phyloP scores from a whole-genome alignment of 2,329 filamentous ascomycete species.

The Dactylella cylindrospora region DNA sequence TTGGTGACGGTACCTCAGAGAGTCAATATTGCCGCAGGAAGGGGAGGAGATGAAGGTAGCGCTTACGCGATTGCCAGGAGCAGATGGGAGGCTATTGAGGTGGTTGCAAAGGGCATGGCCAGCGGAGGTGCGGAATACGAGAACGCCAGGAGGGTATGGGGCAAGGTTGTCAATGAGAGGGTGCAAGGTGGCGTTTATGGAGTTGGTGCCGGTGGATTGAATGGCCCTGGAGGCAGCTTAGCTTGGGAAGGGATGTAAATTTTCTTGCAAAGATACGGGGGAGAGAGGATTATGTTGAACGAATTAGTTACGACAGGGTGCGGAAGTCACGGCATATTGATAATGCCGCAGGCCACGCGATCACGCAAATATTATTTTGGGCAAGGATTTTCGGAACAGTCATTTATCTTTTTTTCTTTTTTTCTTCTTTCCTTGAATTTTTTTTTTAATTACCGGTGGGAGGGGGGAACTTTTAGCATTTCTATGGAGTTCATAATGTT shows the following conservation, averaged over 20 bases:
- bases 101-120: constrained; percentile 40
- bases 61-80: constrained; percentile 36
- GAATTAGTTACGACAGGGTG: too few species aligned
- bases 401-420: not conserved
- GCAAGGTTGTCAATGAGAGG: constrained; percentile 27
- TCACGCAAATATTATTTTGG: constrained; percentile 10
- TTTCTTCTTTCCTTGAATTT: not conserved
- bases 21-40: constrained; percentile 29
- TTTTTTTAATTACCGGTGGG: not conserved
- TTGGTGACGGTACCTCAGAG: constrained; percentile 29
- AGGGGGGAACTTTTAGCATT: constrained; percentile 23
- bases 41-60: constrained; percentile 34
- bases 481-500: constrained; percentile 43
- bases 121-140: constrained; percentile 25
- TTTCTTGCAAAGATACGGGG: not conserved
- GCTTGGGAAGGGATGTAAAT: constrained; percentile 39
- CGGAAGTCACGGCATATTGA: too few species aligned
- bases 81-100: constrained; percentile 25
- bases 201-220: constrained; percentile 10
- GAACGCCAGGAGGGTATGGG: constrained; percentile 34
- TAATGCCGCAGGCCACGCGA: too few species aligned
- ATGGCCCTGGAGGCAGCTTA: constrained; percentile 16
- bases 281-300: not conserved
- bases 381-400: not conserved
- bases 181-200: constrained; percentile 39